Conservation (phyloP, 169 alveolate genomes). For the Eimeria praecox region DNA sequence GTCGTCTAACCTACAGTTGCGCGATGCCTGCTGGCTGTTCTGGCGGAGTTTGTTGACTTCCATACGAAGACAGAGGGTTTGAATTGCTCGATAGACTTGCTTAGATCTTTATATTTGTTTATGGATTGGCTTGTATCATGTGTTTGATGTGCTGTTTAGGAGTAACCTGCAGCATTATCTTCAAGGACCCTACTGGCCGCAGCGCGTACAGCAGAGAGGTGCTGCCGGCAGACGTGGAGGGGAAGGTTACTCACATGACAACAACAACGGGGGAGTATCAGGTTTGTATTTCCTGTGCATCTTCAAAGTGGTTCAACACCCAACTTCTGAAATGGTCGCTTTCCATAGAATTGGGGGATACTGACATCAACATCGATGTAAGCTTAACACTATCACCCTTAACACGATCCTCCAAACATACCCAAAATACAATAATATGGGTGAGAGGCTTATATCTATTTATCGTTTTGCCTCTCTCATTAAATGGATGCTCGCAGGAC, state of each 20-base stretch:
- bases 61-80: not conserved
- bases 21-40: not conserved
- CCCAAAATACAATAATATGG: not conserved
- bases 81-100: not conserved
- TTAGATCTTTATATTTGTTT: not conserved
- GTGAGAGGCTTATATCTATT: no score
- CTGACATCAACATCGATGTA: conserved; percentile 80
- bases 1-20: not conserved
- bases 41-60: not conserved
- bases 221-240: conserved; percentile 78
- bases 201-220: conserved; percentile 84
- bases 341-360: conserved; percentile 84
- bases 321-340: conserved; percentile 85
- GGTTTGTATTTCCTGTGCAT: conserved; percentile 85
- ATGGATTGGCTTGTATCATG: not conserved
- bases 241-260: conserved; percentile 85
- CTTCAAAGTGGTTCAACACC: conserved; percentile 86
- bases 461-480: not conserved
- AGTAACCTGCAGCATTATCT: conserved; percentile 83
- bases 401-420: no score
- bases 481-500: not conserved
- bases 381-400: no score
- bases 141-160: conserved; percentile 65
- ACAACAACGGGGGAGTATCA: conserved; percentile 83
- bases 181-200: conserved; percentile 82